Percentiles rank a stretch among this genome's conserved stretches.
Evolutionary conservation across 169 alveolate species (phyloP).

Genomic region (Eimeria sp.): DNA sequence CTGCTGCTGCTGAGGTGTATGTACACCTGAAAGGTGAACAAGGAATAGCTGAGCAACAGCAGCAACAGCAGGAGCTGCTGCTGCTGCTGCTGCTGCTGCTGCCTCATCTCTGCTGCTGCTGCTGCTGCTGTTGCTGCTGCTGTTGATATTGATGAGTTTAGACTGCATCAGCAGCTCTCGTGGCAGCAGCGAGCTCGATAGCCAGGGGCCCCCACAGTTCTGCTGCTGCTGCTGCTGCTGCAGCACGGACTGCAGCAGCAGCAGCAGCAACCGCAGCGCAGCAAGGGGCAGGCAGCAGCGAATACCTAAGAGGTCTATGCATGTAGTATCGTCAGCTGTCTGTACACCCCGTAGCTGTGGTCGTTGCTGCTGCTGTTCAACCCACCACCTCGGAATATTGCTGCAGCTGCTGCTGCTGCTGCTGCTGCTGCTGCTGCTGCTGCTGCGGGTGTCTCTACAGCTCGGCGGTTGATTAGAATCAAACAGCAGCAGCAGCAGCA

Average conservation of each 20-base stretch:
- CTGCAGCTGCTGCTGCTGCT: constrained; percentile 14
- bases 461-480: background rate
- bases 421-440: constrained; percentile 53
- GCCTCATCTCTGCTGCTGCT: constrained; percentile 61
- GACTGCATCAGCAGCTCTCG: constrained; percentile 54
- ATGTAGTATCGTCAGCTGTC: constrained; percentile 46
- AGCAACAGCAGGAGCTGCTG: constrained; percentile 66
- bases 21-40: constrained; percentile 60
- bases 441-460: no score
- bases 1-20: constrained; percentile 37
- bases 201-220: constrained; percentile 30
- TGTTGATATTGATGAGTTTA: constrained; percentile 1
- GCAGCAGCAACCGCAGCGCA: constrained; percentile 75
- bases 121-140: constrained; percentile 61
- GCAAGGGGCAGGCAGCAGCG: constrained; percentile 72
- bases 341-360: constrained; percentile 58
- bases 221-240: constrained; percentile 79
- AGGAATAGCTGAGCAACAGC: constrained; percentile 41
- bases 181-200: background rate
- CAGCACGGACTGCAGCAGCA: constrained; percentile 64
- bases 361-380: constrained; percentile 56
- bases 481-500: constrained; percentile 57
- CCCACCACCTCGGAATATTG: constrained; percentile 67
- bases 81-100: background rate
- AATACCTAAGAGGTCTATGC: constrained; percentile 13